Percentiles rank a stretch among this genome's conserved stretches.
These are phyloP conservation scores for Colletotrichum abscissum DNA, from an alignment of 2,329 filamentous ascomycete genomes.

Conservation along the genomic window DNA sequence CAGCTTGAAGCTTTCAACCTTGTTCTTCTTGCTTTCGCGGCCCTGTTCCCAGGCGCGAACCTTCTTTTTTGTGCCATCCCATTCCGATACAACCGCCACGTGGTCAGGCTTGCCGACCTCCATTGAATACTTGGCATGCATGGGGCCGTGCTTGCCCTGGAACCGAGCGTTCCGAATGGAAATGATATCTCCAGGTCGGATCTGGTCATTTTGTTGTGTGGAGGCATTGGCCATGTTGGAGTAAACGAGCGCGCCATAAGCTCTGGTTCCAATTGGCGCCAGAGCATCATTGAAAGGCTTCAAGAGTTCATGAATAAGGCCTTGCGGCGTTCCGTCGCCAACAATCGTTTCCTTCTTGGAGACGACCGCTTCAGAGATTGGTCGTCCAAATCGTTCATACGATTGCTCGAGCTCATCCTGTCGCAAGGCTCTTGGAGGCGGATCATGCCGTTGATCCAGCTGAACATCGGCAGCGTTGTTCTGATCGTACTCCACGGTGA, in stretches of 20 bases:
- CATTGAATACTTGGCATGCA: slow-evolving; percentile 92
- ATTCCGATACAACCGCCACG: slow-evolving; percentile 91
- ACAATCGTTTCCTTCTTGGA: slow-evolving; percentile 83
- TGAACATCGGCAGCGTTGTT: slow-evolving; percentile 78
- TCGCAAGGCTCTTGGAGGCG: slow-evolving; percentile 82
- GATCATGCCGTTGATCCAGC: slow-evolving; percentile 88
- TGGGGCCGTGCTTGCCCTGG: slow-evolving; percentile 92
- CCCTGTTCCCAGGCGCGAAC: slow-evolving; percentile 96
- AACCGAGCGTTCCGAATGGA: slow-evolving; percentile 93
- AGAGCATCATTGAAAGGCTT: slow-evolving; percentile 79
- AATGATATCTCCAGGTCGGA: slow-evolving; percentile 91
- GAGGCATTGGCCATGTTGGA: slow-evolving; percentile 95
- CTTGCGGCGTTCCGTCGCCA: slow-evolving; percentile 84
- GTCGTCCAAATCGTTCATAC: slow-evolving; percentile 83
- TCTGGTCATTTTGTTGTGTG: slow-evolving; percentile 90
- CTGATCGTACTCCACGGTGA: slow-evolving; percentile 83
- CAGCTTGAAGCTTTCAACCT: slow-evolving; percentile 92
- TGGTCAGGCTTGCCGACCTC: slow-evolving; percentile 93
- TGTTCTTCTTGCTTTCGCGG: slow-evolving; percentile 91
- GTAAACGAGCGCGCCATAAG: slow-evolving; percentile 93
- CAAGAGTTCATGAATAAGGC: slow-evolving; percentile 83
- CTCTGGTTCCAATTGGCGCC: slow-evolving; percentile 84
- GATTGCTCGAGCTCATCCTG: slow-evolving; percentile 94
- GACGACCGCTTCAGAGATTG: slow-evolving; percentile 76
- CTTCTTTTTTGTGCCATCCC: slow-evolving; percentile 99